Evolutionary conservation across 768 basidiomycete genomes (phyloP).

Genomic region (Mycena rebaudengoi): DNA sequence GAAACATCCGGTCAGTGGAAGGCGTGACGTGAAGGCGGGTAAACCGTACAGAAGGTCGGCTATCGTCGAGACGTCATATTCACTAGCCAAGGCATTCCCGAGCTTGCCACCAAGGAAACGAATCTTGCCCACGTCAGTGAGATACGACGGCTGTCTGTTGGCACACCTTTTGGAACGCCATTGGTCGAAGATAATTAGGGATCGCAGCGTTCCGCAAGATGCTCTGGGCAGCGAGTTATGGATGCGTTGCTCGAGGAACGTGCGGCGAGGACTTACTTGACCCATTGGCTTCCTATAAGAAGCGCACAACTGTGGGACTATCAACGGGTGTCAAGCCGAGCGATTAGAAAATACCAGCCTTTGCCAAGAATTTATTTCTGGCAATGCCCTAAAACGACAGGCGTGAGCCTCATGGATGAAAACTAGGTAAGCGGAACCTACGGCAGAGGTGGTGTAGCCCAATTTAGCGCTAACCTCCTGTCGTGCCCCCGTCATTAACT

Average conservation of each 20-base stretch:
- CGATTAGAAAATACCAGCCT: conserved; percentile 58
- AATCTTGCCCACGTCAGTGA: conserved; percentile 61
- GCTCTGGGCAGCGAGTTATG: conserved; percentile 56
- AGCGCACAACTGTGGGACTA: conserved; percentile 72
- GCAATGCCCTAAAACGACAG: conserved; percentile 73
- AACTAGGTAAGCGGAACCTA: conserved; percentile 44
- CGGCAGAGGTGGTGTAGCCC: conserved; percentile 95
- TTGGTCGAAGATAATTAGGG: conserved; percentile 81
- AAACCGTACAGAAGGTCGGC: conserved; percentile 86
- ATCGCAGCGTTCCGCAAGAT: conserved; percentile 87
- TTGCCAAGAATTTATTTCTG: conserved; percentile 94
- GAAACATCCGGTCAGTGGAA: neutral
- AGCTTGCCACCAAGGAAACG: conserved; percentile 95
- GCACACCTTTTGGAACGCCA: conserved; percentile 87
- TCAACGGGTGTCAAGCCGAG: conserved; percentile 8
- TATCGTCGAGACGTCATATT: conserved; percentile 90
- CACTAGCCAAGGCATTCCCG: conserved; percentile 84
- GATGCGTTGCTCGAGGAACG: neutral
- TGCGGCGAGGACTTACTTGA: conserved; percentile 61
- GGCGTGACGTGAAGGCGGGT: neutral
- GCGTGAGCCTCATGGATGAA: neutral
- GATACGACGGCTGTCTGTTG: neutral
- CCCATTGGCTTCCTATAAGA: conserved; percentile 92
- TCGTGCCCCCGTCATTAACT: conserved; percentile 81
- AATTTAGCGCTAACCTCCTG: conserved; percentile 71